A percentile compares a stretch with the other conserved stretches of the same genome.
These are phyloP conservation scores for Alternaria burnsii DNA, from an alignment of 2,329 filamentous ascomycete species.

Conservation along the genomic window DNA sequence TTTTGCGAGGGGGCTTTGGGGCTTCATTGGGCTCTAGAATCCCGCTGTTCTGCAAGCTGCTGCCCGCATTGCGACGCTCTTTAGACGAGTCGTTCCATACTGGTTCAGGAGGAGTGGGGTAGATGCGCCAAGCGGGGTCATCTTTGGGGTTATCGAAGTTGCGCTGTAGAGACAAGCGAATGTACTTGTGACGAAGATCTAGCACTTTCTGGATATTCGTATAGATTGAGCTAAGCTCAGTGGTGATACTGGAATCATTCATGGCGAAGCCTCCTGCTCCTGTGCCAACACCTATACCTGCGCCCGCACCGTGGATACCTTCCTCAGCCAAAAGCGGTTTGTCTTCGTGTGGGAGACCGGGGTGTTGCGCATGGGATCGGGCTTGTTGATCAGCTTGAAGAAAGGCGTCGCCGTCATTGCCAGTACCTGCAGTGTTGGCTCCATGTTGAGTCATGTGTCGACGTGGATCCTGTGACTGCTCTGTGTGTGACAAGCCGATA, in stretches of 20 bases:
- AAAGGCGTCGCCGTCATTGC: constrained; percentile 39
- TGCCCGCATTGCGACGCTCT: constrained; percentile 52
- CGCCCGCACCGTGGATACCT: constrained; percentile 66
- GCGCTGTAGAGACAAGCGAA: constrained; percentile 82
- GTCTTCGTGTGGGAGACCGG: constrained; percentile 62
- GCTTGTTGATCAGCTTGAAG: constrained; percentile 59
- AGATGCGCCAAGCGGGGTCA: constrained; percentile 82
- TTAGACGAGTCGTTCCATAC: constrained; percentile 76
- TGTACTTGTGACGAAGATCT: constrained; percentile 87
- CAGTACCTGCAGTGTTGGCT: constrained; percentile 19
- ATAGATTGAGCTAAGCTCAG: constrained; percentile 86
- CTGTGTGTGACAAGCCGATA: constrained; percentile 40
- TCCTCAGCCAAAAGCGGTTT: constrained; percentile 64
- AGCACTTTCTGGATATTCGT: constrained; percentile 90
- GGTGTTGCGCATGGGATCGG: constrained; percentile 60
- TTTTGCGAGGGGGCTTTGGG: constrained; percentile 72
- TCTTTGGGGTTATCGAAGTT: constrained; percentile 89
- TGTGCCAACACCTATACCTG: constrained; percentile 68
- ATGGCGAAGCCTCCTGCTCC: constrained; percentile 71
- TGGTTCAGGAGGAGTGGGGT: constrained; percentile 89
- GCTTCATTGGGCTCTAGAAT: constrained; percentile 44
- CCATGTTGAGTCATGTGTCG: constrained; percentile 27
- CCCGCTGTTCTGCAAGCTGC: constrained; percentile 51
- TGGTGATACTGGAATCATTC: constrained; percentile 79
- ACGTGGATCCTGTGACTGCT: constrained; percentile 40